phyloP scores from a whole-genome alignment of 2,329 filamentous ascomycete genomes.

The Colletotrichum chlorophyti region DNA sequence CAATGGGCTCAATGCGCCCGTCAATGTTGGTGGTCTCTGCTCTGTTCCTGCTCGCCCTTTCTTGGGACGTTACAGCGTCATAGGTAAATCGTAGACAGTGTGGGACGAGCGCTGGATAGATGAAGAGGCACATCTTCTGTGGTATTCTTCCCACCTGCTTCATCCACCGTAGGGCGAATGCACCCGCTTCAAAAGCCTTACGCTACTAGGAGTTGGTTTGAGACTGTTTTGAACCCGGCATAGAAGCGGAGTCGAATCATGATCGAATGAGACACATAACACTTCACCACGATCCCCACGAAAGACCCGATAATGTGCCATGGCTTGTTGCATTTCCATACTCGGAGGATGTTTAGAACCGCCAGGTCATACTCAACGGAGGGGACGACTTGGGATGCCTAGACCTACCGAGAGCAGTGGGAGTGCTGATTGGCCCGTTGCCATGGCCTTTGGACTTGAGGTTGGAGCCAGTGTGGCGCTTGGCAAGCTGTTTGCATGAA shows the following conservation, averaged over 20 bases:
- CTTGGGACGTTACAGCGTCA: slow-evolving; percentile 3
- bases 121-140: too few relatives aligned
- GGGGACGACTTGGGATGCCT: slow-evolving; percentile 15
- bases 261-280: slow-evolving; percentile 22
- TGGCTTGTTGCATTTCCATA: not conserved
- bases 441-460: not conserved
- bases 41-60: not conserved
- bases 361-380: too few relatives aligned
- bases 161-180: slow-evolving; percentile 1
- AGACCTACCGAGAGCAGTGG: not conserved
- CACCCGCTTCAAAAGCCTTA: not conserved
- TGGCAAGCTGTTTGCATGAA: slow-evolving; percentile 39
- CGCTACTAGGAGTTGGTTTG: not conserved
- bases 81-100: too few relatives aligned
- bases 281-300: slow-evolving; percentile 1
- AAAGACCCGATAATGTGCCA: not conserved
- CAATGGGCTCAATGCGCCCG: too few relatives aligned
- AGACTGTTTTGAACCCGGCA: slow-evolving; percentile 13
- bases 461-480: slow-evolving; percentile 15
- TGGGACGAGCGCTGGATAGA: too few relatives aligned
- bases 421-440: slow-evolving; percentile 19
- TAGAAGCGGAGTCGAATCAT: slow-evolving; percentile 20
- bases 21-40: slow-evolving; percentile 15
- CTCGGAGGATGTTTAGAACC: too few relatives aligned
- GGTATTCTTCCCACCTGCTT: not conserved